These are phyloP conservation scores for Chaetomium tenue DNA, from an alignment of 495 filamentous ascomycete species.

Conservation along the genomic window DNA sequence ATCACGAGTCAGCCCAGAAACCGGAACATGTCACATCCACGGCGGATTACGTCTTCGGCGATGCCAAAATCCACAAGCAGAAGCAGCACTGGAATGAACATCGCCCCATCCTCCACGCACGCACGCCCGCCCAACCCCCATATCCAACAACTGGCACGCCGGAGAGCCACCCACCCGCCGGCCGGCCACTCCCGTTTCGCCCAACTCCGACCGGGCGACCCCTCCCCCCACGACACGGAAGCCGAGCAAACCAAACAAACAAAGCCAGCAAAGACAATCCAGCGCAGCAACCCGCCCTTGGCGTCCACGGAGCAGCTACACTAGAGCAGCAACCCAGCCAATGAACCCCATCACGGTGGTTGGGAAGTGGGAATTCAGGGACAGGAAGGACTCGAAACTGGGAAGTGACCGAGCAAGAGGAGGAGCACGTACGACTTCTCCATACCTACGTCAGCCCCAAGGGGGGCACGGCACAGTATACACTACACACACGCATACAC, in stretches of 20 bases:
- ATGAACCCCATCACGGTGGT: not conserved
- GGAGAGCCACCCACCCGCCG: no score
- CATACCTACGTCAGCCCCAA: no score
- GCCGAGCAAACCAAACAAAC: not conserved
- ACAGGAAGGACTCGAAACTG: not conserved
- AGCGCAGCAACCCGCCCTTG: not conserved
- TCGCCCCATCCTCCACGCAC: not conserved
- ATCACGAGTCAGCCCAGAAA: not conserved
- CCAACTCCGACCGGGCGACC: no score
- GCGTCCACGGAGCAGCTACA: no score
- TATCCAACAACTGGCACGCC: not conserved
- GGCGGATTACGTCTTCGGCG: not conserved
- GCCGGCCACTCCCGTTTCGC: no score
- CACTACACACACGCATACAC: no score
- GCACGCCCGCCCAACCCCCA: no score
- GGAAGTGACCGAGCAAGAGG: not conserved
- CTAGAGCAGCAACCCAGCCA: not conserved
- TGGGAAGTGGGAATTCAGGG: no score
- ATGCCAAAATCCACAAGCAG: not conserved
- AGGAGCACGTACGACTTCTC: not conserved
- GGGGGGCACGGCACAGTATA: no score
- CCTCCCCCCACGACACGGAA: not conserved
- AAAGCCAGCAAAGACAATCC: not conserved
- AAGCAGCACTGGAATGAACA: not conserved
- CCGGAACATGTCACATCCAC: constrained; percentile 1